A percentile compares a stretch with the other conserved stretches of the same genome.
phyloP scores from a whole-genome alignment of 768 basidiomycete species.

The Collybiopsis luxurians region DNA sequence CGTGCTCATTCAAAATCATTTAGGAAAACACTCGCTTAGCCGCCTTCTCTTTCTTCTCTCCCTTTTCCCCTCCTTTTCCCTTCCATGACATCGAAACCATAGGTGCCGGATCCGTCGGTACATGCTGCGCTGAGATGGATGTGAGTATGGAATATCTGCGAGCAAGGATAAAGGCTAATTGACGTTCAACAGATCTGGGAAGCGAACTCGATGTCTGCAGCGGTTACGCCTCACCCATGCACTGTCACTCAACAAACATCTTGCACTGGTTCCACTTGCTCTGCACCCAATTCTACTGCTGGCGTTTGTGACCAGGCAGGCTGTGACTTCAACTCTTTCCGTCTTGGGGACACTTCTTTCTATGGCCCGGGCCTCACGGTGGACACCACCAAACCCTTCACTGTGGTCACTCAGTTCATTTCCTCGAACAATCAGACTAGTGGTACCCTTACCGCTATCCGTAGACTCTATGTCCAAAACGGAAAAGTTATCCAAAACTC shows the following conservation, averaged over 20 bases:
- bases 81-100: too few species aligned
- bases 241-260: slow-evolving; percentile 29
- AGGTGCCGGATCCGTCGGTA: slow-evolving; percentile 29
- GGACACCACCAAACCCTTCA: slow-evolving; percentile 37
- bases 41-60: too few species aligned
- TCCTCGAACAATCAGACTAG: slow-evolving; percentile 33
- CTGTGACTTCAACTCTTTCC: slow-evolving; percentile 48
- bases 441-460: slow-evolving; percentile 37
- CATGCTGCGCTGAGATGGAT: slow-evolving; percentile 42
- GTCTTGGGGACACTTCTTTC: slow-evolving; percentile 40
- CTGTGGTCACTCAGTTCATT: slow-evolving; percentile 43
- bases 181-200: slow-evolving; percentile 26
- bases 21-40: too few species aligned
- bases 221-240: slow-evolving; percentile 43
- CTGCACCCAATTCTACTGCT: slow-evolving; percentile 20
- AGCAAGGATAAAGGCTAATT: neutral
- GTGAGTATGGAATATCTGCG: neutral
- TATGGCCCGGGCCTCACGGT: slow-evolving; percentile 36
- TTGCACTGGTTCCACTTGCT: slow-evolving; percentile 32
- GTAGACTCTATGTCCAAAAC: slow-evolving; percentile 41
- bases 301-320: slow-evolving; percentile 41
- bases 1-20: too few species aligned
- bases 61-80: too few species aligned
- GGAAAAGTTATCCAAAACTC: slow-evolving; percentile 38
- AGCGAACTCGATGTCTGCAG: slow-evolving; percentile 36